Evolutionary conservation across 495 filamentous ascomycete species (phyloP).

Genomic region (Penicillium silybi): DNA sequence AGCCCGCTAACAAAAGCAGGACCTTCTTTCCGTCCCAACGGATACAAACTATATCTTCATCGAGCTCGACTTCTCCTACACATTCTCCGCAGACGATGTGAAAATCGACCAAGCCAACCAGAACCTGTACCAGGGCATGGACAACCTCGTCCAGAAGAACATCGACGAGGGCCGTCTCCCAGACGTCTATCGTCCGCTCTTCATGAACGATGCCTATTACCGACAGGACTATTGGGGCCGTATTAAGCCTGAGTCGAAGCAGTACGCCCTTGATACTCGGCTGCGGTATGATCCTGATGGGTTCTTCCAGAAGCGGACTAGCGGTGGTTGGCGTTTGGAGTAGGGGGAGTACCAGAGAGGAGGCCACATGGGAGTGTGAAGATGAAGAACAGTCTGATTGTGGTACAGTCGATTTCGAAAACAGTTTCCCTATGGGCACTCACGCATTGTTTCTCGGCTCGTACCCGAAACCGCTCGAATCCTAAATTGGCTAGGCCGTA

Average conservation of each 20-base stretch:
- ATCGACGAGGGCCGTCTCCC: conserved; percentile 43
- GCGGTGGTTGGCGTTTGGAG: conserved; percentile 44
- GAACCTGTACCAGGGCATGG: conserved; percentile 31
- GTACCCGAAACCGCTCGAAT: too few species aligned
- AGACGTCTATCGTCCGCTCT: conserved; percentile 53
- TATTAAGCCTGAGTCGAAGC: conserved; percentile 43
- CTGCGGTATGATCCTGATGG: conserved; percentile 51
- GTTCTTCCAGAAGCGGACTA: conserved; percentile 56
- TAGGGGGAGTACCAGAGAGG: neutral
- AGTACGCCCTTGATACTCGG: conserved; percentile 37
- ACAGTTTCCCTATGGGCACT: too few species aligned
- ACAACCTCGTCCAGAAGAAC: conserved; percentile 29
- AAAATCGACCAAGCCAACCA: conserved; percentile 49
- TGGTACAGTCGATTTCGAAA: too few species aligned
- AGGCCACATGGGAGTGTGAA: too few species aligned
- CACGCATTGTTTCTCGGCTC: too few species aligned
- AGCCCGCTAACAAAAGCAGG: conserved; percentile 23
- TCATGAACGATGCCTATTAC: conserved; percentile 58
- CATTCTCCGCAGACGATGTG: conserved; percentile 36
- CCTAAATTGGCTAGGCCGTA: too few species aligned
- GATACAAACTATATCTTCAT: conserved; percentile 53
- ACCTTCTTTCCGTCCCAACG: conserved; percentile 49
- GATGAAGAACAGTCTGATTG: too few species aligned
- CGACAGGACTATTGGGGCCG: conserved; percentile 58
- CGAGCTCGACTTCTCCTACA: conserved; percentile 54